A percentile compares a stretch with the other conserved stretches of the same genome.
Evolutionary conservation across 495 filamentous ascomycete genomes (phyloP).

Genomic region (Ascodesmis nigricans): DNA sequence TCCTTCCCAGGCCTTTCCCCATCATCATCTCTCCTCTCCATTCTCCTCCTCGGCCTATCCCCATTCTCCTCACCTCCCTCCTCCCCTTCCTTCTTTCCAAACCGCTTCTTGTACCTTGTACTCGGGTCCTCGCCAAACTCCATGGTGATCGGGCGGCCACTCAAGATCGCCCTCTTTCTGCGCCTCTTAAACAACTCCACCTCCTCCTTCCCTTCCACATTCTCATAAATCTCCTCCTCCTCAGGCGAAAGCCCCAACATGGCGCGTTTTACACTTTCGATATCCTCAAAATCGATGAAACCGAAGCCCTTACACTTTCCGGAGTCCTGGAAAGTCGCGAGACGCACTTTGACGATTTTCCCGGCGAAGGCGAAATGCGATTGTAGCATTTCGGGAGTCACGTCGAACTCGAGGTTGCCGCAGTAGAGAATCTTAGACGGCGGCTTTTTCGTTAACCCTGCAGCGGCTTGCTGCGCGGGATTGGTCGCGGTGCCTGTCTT

Average conservation of each 20-base stretch:
- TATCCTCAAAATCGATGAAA: conserved; percentile 72
- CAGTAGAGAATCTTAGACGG: conserved; percentile 68
- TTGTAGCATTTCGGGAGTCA: conserved; percentile 55
- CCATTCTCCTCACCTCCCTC: conserved; percentile 16
- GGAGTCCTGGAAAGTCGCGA: conserved; percentile 88
- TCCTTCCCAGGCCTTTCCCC: conserved; percentile 18
- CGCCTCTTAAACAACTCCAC: conserved; percentile 26
- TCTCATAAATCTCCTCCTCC: conserved; percentile 33
- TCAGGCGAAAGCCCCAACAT: conserved; percentile 52
- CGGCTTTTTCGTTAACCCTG: conserved; percentile 30
- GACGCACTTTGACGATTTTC: conserved; percentile 49
- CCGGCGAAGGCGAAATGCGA: conserved; percentile 70
- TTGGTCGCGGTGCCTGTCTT: conserved; percentile 32
- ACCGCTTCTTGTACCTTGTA: conserved; percentile 77
- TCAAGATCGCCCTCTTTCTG: conserved; percentile 27
- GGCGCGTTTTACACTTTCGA: conserved; percentile 50
- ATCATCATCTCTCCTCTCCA: conserved; percentile 9
- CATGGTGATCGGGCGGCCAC: conserved; percentile 54
- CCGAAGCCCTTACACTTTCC: conserved; percentile 97
- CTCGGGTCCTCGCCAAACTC: conserved; percentile 84
- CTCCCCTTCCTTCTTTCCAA: conserved; percentile 37
- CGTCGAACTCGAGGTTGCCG: conserved; percentile 72
- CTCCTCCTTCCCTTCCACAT: conserved; percentile 34
- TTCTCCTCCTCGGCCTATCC: conserved; percentile 2
- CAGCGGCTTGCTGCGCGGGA: conserved; percentile 17